Base-by-base conservation (phyloP, 164 flowering plant genomes). In the Euptelea pleiosperma region DNA sequence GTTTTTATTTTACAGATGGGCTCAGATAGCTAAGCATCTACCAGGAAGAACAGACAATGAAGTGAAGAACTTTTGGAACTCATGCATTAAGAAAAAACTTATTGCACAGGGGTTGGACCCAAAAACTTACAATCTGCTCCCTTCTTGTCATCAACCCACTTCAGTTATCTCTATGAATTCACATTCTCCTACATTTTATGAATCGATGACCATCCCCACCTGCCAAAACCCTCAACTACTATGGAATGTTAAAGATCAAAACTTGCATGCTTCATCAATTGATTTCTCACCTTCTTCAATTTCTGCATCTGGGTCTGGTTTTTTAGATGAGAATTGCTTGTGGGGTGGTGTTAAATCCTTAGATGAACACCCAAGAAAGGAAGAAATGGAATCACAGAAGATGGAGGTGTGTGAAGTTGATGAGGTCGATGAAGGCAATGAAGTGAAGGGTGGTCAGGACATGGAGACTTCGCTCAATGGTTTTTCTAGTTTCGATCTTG, bases 21-120 rank as follows among this genome's bases (percentile, higher is more conserved):
- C 87, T 44, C 82, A 79, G 48, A 82, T 82, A 63, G 87, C 87
- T 0, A 82, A 82, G 71, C 81, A 82, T 59, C 71, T 82, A 1
- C 87, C 87, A 11, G 87, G 87, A 22, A 76, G 87, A 62, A 79
- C 87, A 28, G 87, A 82, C 70, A 82, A 82, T 47, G 87, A 82
- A 71, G 82, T 82, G 69, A 82, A 82, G 79, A 82, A 82, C 57
- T 82, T 75, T 30, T 82, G 87, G 84, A 82, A 82, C 52, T 82
- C 87, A 35, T 82, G 87, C 81, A 74, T 82, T n/a, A 82, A 82
- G 79, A 82, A 82, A 48, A 82, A 80, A 69, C 74, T 82, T 1
- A 64, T 82, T 4, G 69, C 87, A 14, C 82, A 79, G 69, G 87
- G 87, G n/a, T 41, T 82, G 49, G 87, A 79, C 63, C 87, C 87